Evolutionary conservation across 2,329 filamentous ascomycete genomes (phyloP).

Genomic region (Emergomyces orientalis): DNA sequence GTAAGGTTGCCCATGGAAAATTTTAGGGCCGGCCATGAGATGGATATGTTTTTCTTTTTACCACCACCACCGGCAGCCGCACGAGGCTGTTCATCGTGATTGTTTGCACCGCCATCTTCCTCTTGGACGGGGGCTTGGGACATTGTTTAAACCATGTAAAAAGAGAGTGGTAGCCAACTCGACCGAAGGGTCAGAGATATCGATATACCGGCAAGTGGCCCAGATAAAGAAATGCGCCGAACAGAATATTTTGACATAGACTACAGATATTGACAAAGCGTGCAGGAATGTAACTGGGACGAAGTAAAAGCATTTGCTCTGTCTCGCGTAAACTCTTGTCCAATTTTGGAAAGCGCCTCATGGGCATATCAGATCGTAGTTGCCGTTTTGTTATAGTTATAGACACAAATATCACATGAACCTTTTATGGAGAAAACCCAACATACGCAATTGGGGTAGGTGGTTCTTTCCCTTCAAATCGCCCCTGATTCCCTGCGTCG

Average conservation of each 20-base stretch:
- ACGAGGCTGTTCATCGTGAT: not conserved
- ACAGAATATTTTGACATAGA: not conserved
- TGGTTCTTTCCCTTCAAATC: not conserved
- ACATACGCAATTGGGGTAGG: no score
- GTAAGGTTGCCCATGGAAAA: slow-evolving; percentile 1
- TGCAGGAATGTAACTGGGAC: not conserved
- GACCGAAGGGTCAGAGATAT: not conserved
- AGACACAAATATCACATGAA: not conserved
- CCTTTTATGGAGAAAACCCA: not conserved
- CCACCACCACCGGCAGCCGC: not conserved
- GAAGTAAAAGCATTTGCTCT: not conserved
- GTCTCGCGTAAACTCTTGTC: not conserved
- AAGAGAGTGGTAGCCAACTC: not conserved
- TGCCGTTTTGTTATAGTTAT: not conserved
- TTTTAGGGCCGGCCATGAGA: not conserved
- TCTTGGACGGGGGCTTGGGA: not conserved
- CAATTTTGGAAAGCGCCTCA: not conserved
- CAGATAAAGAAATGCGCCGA: not conserved
- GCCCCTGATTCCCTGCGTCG: not conserved
- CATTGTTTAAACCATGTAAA: slow-evolving; percentile 3
- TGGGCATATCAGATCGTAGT: not conserved
- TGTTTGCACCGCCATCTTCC: not conserved
- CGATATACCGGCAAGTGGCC: not conserved
- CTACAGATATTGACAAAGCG: not conserved
- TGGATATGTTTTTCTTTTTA: not conserved